Evolutionary conservation across 345 rosid genomes (phyloP).

Genomic region (Orychophragmus violaceus): DNA sequence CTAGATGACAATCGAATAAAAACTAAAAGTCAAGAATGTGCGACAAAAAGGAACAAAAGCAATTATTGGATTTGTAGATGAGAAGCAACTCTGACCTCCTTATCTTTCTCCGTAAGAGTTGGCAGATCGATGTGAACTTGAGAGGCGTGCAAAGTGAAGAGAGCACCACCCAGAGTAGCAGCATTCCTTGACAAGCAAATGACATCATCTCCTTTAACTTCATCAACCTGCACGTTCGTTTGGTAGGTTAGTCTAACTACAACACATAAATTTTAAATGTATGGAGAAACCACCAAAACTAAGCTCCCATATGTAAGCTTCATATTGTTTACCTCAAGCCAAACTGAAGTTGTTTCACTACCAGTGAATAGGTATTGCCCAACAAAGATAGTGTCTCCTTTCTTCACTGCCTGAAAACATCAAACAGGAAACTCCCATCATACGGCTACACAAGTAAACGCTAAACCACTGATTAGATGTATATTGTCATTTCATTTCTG

Average conservation of each 20-base stretch:
- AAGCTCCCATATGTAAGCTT: background rate
- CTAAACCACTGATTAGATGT: background rate
- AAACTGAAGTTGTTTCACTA: conserved; percentile 95
- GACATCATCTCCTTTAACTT: conserved; percentile 77
- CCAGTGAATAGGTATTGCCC: conserved; percentile 97
- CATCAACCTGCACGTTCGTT: conserved; percentile 54
- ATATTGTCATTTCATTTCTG: background rate
- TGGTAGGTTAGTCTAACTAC: background rate
- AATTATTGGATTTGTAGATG: background rate
- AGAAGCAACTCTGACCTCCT: conserved; percentile 51
- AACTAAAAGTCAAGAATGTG: background rate
- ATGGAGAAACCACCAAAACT: background rate
- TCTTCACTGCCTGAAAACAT: conserved; percentile 73
- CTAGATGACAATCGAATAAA: conserved; percentile 33
- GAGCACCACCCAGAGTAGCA: conserved; percentile 79
- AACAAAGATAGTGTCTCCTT: conserved; percentile 86
- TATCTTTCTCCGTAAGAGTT: conserved; percentile 80
- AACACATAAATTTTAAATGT: background rate
- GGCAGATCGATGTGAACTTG: conserved; percentile 86
- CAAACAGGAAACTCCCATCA: conserved; percentile 2
- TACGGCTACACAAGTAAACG: background rate
- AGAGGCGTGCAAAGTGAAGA: conserved; percentile 83
- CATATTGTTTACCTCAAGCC: conserved; percentile 70
- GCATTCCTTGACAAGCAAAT: conserved; percentile 79
- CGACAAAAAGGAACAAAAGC: background rate